Base-by-base conservation (phyloP, 106 monocot species). In the Allium fistulosum region DNA sequence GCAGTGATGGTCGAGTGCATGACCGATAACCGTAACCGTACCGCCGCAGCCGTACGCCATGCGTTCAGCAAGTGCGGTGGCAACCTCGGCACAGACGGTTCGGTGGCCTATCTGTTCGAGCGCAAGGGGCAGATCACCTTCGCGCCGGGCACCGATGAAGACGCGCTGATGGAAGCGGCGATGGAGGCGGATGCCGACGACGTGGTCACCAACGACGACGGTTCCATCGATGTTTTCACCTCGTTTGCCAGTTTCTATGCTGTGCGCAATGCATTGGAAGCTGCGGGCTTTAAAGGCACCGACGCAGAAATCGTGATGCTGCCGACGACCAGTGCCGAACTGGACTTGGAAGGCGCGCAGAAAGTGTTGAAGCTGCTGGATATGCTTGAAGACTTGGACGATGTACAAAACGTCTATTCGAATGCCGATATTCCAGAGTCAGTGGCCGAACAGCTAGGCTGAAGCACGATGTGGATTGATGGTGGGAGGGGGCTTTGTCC, bases 321-420 rank as follows among this genome's bases (percentile, higher is more conserved):
- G 11, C 62, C 62, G 16, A 17, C 10, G 17, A 10, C 9, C 62
- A 62, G 9, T 9, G 17, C 16, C 10, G 16, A 12, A 10, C 16
- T 62, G 9, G 62, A 62, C 62, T 9, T 9, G 9, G 62, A 62
- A 12, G 16, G 16, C 10, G 62, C 62, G 16, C 14, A 17, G 16
- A 18, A 11, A 9, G 10, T 62, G 14, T 62, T 62, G 9, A 62
- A 62, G 17, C 62, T 62, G 16, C 14, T 62, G 16, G 62, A 62
- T 22, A 22, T 9, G 17, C 62, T 62, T 22, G 62, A 62, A 17
- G 62, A 62, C 62, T 9, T 9, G 16, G 62, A 62, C 62, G 62
- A 62, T 22, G 17, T 62, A 10, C 62, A 62, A 17, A 62, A 62
- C 10, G 62, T 62, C 62, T 18, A 62, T 22, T 12, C 62, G 14